phyloP scores from a whole-genome alignment of 768 basidiomycete species.

The Panus rudis region DNA sequence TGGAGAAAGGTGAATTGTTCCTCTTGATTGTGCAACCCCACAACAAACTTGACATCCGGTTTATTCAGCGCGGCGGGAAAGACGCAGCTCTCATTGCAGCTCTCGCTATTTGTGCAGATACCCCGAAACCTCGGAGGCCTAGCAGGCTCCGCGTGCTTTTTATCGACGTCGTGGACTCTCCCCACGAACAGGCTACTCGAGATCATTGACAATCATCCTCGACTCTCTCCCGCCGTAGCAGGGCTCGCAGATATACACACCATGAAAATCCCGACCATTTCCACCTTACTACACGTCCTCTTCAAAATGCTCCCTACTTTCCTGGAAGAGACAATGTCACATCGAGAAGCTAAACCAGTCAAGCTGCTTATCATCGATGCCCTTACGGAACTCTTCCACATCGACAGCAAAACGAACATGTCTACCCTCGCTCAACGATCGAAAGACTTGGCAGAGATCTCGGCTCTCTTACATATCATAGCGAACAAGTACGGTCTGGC shows the following conservation, averaged over 20 bases:
- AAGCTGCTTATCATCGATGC: slow-evolving; percentile 84
- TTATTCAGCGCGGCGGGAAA: slow-evolving; percentile 81
- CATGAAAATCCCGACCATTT: slow-evolving; percentile 46
- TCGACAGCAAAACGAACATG: slow-evolving; percentile 49
- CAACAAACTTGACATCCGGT: background rate
- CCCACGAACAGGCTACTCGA: slow-evolving; percentile 64
- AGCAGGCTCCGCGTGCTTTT: slow-evolving; percentile 64
- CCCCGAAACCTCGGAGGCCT: slow-evolving; percentile 50
- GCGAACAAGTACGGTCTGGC: slow-evolving; percentile 60
- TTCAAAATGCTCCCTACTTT: slow-evolving; percentile 46
- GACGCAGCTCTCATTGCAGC: slow-evolving; percentile 84
- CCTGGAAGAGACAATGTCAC: slow-evolving; percentile 28
- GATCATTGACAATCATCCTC: slow-evolving; percentile 47
- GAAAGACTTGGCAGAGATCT: slow-evolving; percentile 58
- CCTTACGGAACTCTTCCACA: slow-evolving; percentile 78
- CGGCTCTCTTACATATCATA: slow-evolving; percentile 62
- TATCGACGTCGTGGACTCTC: slow-evolving; percentile 66
- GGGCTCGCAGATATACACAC: slow-evolving; percentile 56
- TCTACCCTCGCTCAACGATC: slow-evolving; percentile 67
- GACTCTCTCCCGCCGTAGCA: slow-evolving; percentile 36
- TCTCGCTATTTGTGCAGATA: slow-evolving; percentile 73
- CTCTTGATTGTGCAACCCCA: background rate
- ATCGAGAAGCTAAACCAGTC: slow-evolving; percentile 57
- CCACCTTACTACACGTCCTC: slow-evolving; percentile 49
- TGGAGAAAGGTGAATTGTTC: slow-evolving; percentile 71